phyloP scores from a whole-genome alignment of 2,329 filamentous ascomycete genomes.

The Knoxdaviesia capensis region DNA sequence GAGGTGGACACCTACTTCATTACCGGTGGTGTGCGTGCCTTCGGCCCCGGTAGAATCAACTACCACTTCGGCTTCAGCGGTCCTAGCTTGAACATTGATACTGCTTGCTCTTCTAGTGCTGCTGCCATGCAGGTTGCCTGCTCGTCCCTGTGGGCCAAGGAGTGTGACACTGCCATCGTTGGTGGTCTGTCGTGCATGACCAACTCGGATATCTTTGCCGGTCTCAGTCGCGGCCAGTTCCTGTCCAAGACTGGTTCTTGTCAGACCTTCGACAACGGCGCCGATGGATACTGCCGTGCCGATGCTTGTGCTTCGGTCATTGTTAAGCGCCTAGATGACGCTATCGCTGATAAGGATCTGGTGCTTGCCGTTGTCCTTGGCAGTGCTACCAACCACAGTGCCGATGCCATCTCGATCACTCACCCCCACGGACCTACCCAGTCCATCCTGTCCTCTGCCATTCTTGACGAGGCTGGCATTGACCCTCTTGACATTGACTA shows the following conservation, averaged over 20 bases:
- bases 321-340: slow-evolving; percentile 63
- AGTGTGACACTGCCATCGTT: slow-evolving; percentile 64
- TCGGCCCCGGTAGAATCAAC: slow-evolving; percentile 43
- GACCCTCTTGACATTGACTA: slow-evolving; percentile 63
- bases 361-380: slow-evolving; percentile 58
- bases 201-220: slow-evolving; percentile 63
- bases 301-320: slow-evolving; percentile 58
- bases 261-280: slow-evolving; percentile 63
- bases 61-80: slow-evolving; percentile 64
- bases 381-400: slow-evolving; percentile 63
- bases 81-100: slow-evolving; percentile 53
- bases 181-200: slow-evolving; percentile 63
- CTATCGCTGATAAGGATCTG: slow-evolving; percentile 55
- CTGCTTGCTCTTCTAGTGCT: slow-evolving; percentile 56
- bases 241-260: slow-evolving; percentile 57
- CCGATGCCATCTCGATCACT: slow-evolving; percentile 64
- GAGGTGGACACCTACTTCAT: slow-evolving; percentile 39
- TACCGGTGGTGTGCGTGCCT: slow-evolving; percentile 27
- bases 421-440: slow-evolving; percentile 65
- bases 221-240: slow-evolving; percentile 58
- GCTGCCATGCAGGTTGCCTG: slow-evolving; percentile 52
- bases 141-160: slow-evolving; percentile 51
- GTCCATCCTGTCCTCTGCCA: slow-evolving; percentile 45
- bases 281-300: slow-evolving; percentile 67
- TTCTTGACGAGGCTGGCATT: slow-evolving; percentile 53